Conservation (phyloP, 345 rosid species). For the Lepidium africanum region DNA sequence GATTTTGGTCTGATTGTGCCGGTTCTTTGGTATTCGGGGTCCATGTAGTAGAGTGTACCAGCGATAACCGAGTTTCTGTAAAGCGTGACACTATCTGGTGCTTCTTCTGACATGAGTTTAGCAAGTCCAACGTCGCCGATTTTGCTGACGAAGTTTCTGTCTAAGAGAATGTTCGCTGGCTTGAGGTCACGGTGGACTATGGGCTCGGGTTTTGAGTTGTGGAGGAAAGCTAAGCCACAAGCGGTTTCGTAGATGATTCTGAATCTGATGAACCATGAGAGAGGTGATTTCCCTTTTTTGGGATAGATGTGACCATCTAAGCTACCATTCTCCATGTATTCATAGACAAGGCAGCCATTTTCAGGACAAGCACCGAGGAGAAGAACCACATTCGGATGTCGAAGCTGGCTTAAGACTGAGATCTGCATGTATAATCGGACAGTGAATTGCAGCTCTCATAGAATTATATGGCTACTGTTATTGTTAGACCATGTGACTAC, state of each 20-base stretch:
- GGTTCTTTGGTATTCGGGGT: constrained; percentile 82
- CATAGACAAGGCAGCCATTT: constrained; percentile 68
- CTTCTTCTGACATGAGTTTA: constrained; percentile 62
- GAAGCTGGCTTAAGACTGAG: constrained; percentile 74
- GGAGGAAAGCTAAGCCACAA: constrained; percentile 78
- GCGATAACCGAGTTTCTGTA: constrained; percentile 63
- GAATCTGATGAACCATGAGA: constrained; percentile 79
- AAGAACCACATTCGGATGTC: constrained; percentile 71
- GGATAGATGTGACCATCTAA: constrained; percentile 53
- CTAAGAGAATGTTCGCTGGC: constrained; percentile 72
- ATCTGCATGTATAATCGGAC: constrained; percentile 40
- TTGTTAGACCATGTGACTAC: neutral
- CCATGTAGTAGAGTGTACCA: constrained; percentile 81
- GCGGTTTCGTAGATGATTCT: constrained; percentile 70
- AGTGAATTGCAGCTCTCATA: neutral
- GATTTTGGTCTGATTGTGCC: constrained; percentile 90
- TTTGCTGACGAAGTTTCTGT: constrained; percentile 68
- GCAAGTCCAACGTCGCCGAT: constrained; percentile 92
- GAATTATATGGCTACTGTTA: neutral
- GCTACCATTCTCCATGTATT: constrained; percentile 82
- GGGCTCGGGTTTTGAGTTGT: constrained; percentile 88
- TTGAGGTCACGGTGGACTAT: constrained; percentile 82
- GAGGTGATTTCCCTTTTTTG: constrained; percentile 52
- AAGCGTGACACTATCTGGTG: constrained; percentile 61
- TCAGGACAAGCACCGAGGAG: constrained; percentile 92